Base-by-base conservation (phyloP, 306 rosid species). In the Acacia confusa region DNA sequence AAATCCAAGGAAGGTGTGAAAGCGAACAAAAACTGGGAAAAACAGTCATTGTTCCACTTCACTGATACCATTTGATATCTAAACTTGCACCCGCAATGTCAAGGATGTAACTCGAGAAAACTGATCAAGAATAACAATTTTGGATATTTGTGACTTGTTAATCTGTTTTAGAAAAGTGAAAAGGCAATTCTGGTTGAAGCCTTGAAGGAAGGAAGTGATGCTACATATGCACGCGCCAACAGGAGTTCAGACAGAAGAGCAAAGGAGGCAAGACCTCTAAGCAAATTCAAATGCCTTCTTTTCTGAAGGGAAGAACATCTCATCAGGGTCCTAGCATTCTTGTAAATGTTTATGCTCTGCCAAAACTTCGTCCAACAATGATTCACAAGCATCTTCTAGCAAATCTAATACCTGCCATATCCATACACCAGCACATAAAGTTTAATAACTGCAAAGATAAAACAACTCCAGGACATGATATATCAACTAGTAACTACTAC, bases 381-480 rank as follows among this genome's bases (percentile, higher is more conserved):
- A 92, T 71, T 85, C 94, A 67, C 98, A 92, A 19, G 96, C 99
- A 89, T 95, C 98, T 88, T 93, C 97, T 78, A 95, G 98, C 82
- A 95, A 74, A 89, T 93, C 97, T 82, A 95, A 89, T 81, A 95
- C 99, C 97, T 93, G 94, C 43, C 70, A 87, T 61, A 74, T 7
- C 12, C 25, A 71, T 20, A 57, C 72, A 72, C 76, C 81, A 70
- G 19, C 76, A 70, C 60, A 71, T 77, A 47, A 47, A 58, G 34
- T 58, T 25, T 6, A 4, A 52, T 16, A 52, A 4, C 1, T n/a
- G 20, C 67, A 41, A 3, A 3, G 58, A 25, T 16, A 15, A 30
- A 30, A 64, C 41, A 64, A 32, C 5, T 14, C 5, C 12, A 16
- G n/a, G 43, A 32, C 77, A 53, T 77, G 30, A 9, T 19, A 16